Conservation (phyloP, 2,329 filamentous ascomycete species). For the Penicillium sp. region DNA sequence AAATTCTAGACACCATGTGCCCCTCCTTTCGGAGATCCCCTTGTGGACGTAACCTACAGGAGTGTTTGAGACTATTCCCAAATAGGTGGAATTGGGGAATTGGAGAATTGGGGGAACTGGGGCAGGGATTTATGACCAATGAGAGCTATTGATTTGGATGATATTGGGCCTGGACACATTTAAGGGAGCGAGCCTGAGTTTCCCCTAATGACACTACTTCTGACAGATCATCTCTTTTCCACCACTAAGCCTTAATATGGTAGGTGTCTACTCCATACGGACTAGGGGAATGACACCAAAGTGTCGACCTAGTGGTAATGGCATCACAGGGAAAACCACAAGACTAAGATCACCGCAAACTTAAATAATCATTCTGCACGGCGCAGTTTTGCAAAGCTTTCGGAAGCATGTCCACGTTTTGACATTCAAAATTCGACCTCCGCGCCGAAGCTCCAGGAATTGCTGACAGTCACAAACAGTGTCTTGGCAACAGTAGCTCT, state of each 20-base stretch:
- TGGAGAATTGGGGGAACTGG: neutral
- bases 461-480: neutral
- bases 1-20: slow-evolving; percentile 5
- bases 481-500: neutral
- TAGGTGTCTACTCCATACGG: neutral
- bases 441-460: neutral
- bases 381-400: neutral
- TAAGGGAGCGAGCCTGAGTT: neutral
- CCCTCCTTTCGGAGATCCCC: slow-evolving; percentile 2
- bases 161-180: neutral
- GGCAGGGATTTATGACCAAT: neutral
- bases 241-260: slow-evolving; percentile 13
- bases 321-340: neutral
- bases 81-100: neutral
- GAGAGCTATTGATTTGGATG: neutral
- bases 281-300: neutral
- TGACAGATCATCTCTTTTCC: slow-evolving; percentile 21
- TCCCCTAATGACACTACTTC: slow-evolving; percentile 12
- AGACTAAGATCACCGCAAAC: neutral
- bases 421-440: neutral
- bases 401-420: neutral
- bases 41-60: neutral
- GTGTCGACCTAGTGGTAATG: neutral
- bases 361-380: neutral
- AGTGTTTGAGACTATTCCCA: neutral